phyloP scores from a whole-genome alignment of 768 basidiomycete species.

The Psilocybe subaeruginosa region DNA sequence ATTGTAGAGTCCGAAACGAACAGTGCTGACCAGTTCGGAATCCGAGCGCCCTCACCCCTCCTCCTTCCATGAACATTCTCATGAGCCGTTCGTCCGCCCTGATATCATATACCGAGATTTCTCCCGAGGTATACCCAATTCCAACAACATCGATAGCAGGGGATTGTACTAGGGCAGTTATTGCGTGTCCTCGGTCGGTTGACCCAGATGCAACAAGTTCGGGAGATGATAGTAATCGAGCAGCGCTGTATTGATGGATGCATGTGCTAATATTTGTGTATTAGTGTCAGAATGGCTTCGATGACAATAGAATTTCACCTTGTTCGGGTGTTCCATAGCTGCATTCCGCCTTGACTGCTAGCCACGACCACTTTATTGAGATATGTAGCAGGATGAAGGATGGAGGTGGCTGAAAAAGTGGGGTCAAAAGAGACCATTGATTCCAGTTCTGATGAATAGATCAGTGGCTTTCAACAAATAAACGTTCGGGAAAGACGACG shows the following conservation, averaged over 20 bases:
- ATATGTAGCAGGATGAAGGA: slow-evolving; percentile 95
- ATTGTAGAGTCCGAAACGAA: background rate
- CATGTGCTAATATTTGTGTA: slow-evolving; percentile 56
- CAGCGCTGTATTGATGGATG: slow-evolving; percentile 75
- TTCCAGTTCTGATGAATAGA: slow-evolving; percentile 51
- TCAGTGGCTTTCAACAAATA: slow-evolving; percentile 3
- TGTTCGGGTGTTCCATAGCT: slow-evolving; percentile 94
- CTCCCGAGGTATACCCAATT: slow-evolving; percentile 88
- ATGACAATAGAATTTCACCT: slow-evolving; percentile 43
- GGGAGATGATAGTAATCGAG: slow-evolving; percentile 50
- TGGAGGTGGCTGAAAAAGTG: slow-evolving; percentile 81
- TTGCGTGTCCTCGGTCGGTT: slow-evolving; percentile 40
- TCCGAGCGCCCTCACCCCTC: slow-evolving; percentile 71
- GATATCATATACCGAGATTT: slow-evolving; percentile 88
- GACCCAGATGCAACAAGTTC: slow-evolving; percentile 28
- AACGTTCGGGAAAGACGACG: slow-evolving; percentile 13
- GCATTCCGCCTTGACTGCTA: slow-evolving; percentile 78
- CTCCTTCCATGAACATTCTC: slow-evolving; percentile 90
- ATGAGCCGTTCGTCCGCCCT: slow-evolving; percentile 89
- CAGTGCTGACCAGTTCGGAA: slow-evolving; percentile 77
- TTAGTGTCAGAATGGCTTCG: background rate
- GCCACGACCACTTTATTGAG: slow-evolving; percentile 92
- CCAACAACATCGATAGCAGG: slow-evolving; percentile 97
- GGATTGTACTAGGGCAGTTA: slow-evolving; percentile 85
- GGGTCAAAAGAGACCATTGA: slow-evolving; percentile 78